Base-by-base conservation (phyloP, 768 basidiomycete genomes). In the Suillus hirtellus region DNA sequence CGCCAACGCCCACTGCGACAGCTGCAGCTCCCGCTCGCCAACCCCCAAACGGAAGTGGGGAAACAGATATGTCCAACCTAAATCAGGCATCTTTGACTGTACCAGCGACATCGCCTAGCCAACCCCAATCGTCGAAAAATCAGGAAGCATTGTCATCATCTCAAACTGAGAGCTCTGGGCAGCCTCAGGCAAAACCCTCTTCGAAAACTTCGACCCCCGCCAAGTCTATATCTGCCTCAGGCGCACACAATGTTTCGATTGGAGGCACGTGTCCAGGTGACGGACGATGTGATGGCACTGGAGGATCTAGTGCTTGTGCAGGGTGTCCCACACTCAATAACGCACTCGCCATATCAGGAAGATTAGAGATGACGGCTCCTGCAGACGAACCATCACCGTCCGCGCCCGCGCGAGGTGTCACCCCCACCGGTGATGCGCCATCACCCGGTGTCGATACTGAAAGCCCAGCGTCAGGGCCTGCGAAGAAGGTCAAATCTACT, bases 251-350 rank as follows among this genome's bases (percentile, higher is more conserved):
- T 69, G 70, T 64, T 61, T 59, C 66, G 71, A 64, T 69, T 62
- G 73, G 74, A 38, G 90, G 91, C 65, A 96, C 96, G n/a, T 99
- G 97, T 77, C 97, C 97, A 4, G 97, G 97, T 63, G 97, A 98
- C 78, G 97, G 97, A 40, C 86, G 93, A 68, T 99, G 97, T 78
- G 94, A 99, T 78, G 97, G 97, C 67, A 96, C 93, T 14, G 97
- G 97, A 70, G 97, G 97, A 60, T 88, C 94, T 67, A 87, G 86
- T 64, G 89, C 93, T 66, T 99, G 97, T 76, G 86, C 89, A 67
- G 97, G 97, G 52, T 99, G 97, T 75, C 97, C 97, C 14, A 96
- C 96, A 38, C 95, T 88, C 79, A 99, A 98, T 81, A 99, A 99
- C 73, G 84, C 84, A 60, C 79, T 87, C 64, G 76, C 80, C 64